Evolutionary conservation across 306 rosid species (phyloP).

Genomic region (Corylus heterophylla): DNA sequence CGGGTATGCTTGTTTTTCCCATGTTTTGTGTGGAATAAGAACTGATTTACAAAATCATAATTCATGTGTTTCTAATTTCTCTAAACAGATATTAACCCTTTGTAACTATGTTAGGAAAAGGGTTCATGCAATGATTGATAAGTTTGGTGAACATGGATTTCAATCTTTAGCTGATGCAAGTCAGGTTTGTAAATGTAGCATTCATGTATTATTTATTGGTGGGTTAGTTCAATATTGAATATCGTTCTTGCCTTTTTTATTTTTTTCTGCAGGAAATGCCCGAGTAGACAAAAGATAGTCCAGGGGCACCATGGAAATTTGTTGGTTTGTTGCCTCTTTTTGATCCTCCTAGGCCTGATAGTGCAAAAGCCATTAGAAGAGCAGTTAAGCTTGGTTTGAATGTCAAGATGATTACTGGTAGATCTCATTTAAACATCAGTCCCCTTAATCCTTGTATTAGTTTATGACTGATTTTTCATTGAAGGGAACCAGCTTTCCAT

Average conservation of each 20-base stretch:
- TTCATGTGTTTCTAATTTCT: constrained; percentile 21
- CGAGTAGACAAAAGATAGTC: constrained; percentile 73
- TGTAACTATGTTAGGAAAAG: constrained; percentile 76
- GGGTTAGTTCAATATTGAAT: constrained; percentile 11
- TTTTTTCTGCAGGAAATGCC: constrained; percentile 66
- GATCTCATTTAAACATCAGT: constrained; percentile 17
- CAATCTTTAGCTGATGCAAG: constrained; percentile 93
- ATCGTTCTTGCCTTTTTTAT: constrained; percentile 25
- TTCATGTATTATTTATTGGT: constrained; percentile 12
- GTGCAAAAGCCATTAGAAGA: constrained; percentile 97
- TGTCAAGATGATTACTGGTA: constrained; percentile 99
- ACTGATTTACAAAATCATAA: constrained; percentile 16
- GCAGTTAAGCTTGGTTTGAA: constrained; percentile 97
- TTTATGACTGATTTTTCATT: constrained; percentile 8
- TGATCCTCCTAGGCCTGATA: constrained; percentile 99
- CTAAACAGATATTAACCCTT: constrained; percentile 68
- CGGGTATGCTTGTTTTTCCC: constrained; percentile 59
- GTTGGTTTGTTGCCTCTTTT: constrained; percentile 87
- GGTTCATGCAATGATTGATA: constrained; percentile 76
- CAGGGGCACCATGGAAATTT: constrained; percentile 92
- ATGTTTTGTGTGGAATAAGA: no score
- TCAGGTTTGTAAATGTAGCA: constrained; percentile 60
- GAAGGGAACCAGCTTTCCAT: constrained; percentile 97
- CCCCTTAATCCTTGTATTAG: constrained; percentile 13
- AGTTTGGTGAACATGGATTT: constrained; percentile 96